Percentiles rank a stretch among this genome's conserved stretches.
These are phyloP conservation scores for Ogataea zsoltii DNA, from an alignment of 805 yeast genomes.

Conservation along the genomic window DNA sequence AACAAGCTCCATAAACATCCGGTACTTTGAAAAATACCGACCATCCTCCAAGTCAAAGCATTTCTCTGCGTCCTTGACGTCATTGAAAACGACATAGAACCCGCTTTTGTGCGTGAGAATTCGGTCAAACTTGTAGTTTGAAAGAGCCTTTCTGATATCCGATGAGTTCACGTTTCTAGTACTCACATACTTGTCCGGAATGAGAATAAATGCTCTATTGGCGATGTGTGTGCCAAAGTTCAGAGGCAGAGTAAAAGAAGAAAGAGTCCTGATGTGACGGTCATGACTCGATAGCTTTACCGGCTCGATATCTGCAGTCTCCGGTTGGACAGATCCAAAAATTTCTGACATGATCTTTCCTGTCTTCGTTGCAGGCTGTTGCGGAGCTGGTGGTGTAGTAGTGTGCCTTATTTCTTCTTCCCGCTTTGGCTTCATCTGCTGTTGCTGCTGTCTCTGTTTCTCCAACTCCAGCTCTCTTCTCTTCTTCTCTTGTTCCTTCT, in stretches of 20 bases:
- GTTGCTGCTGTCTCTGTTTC: slow-evolving; percentile 3
- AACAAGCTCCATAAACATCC: slow-evolving; percentile 58
- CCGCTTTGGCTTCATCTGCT: slow-evolving; percentile 15
- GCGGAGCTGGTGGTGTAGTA: background rate
- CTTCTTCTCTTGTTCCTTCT: slow-evolving; percentile 25
- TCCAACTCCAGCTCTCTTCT: slow-evolving; percentile 25
- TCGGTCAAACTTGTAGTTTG: slow-evolving; percentile 64
- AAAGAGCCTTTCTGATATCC: slow-evolving; percentile 60
- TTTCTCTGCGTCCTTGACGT: slow-evolving; percentile 53
- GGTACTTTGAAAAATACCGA: slow-evolving; percentile 44
- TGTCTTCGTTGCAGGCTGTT: too few relatives aligned
- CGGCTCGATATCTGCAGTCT: slow-evolving; percentile 12
- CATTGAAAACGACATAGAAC: slow-evolving; percentile 69
- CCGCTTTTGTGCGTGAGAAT: slow-evolving; percentile 66
- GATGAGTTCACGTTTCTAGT: slow-evolving; percentile 48
- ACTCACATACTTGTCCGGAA: slow-evolving; percentile 51
- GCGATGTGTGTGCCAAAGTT: slow-evolving; percentile 51
- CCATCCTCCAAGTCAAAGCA: slow-evolving; percentile 68
- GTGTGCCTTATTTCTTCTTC: slow-evolving; percentile 9
- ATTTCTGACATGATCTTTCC: slow-evolving; percentile 6
- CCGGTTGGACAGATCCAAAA: slow-evolving; percentile 1
- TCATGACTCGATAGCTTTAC: slow-evolving; percentile 31
- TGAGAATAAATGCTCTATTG: slow-evolving; percentile 58
- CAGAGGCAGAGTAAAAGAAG: slow-evolving; percentile 41
- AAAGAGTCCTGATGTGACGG: slow-evolving; percentile 31